Evolutionary conservation across 805 yeast species (phyloP).

Genomic region (Cyberlindnera mycetangii): DNA sequence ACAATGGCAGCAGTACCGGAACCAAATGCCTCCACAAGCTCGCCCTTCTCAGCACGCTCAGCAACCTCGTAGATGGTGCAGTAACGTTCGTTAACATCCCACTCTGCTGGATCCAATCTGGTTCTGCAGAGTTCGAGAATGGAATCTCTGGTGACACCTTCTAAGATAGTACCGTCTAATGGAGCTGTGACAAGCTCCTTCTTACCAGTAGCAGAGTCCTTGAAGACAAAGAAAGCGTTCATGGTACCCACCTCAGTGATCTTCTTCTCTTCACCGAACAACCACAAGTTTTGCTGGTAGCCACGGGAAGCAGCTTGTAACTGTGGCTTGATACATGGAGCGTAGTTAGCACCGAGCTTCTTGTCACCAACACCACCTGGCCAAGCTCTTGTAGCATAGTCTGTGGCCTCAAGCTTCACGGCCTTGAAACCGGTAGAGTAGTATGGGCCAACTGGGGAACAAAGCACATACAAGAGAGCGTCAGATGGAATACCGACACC

Average conservation of each 20-base stretch:
- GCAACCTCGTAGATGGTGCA: constrained; percentile 78
- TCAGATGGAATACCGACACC: constrained; percentile 84
- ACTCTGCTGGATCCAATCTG: constrained; percentile 68
- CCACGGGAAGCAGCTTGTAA: constrained; percentile 88
- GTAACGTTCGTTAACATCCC: constrained; percentile 83
- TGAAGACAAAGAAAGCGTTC: constrained; percentile 89
- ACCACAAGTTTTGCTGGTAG: constrained; percentile 94
- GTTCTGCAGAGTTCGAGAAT: constrained; percentile 73
- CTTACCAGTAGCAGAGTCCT: constrained; percentile 71
- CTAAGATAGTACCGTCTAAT: constrained; percentile 93
- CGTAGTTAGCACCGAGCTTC: constrained; percentile 96
- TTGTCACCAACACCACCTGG: constrained; percentile 98
- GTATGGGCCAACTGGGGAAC: constrained; percentile 97
- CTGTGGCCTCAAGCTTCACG: constrained; percentile 90
- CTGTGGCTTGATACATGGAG: constrained; percentile 92
- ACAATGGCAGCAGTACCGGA: constrained; percentile 98
- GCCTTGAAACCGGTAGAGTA: constrained; percentile 95
- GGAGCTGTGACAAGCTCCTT: constrained; percentile 95
- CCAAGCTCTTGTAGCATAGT: constrained; percentile 97
- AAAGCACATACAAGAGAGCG: constrained; percentile 82
- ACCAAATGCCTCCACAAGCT: constrained; percentile 92
- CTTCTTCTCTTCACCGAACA: constrained; percentile 83
- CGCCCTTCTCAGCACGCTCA: constrained; percentile 74
- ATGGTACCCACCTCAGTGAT: constrained; percentile 97
- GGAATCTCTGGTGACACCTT: constrained; percentile 95